A percentile compares a stretch with the other conserved stretches of the same genome.
phyloP scores from a whole-genome alignment of 768 basidiomycete species.

The Lactifluus pinguis region DNA sequence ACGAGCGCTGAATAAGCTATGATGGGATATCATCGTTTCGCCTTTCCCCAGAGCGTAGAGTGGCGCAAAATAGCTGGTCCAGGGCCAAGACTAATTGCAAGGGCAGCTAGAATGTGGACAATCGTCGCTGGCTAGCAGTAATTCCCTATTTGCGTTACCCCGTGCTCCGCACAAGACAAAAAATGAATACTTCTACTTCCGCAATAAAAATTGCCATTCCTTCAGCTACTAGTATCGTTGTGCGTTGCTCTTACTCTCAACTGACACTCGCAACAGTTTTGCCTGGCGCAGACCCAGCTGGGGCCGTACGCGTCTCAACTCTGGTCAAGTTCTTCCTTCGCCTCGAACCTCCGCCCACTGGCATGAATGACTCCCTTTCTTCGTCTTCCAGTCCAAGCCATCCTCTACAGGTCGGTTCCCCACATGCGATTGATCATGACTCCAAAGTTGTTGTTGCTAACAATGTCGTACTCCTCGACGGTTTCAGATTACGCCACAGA shows the following conservation, averaged over 20 bases:
- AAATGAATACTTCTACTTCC: constrained; percentile 33
- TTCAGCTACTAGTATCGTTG: constrained; percentile 40
- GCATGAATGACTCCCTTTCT: constrained; percentile 21
- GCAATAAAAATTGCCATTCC: constrained; percentile 46
- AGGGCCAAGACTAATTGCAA: too few species aligned
- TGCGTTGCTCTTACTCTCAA: constrained; percentile 32
- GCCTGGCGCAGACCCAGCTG: constrained; percentile 52
- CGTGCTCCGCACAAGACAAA: too few species aligned
- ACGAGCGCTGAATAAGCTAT: too few species aligned
- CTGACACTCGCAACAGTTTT: constrained; percentile 20
- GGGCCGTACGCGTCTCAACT: constrained; percentile 33
- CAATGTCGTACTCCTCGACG: constrained; percentile 32
- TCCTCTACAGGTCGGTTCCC: not conserved
- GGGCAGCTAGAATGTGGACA: too few species aligned
- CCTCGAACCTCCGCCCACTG: constrained; percentile 25
- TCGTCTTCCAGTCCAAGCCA: not conserved
- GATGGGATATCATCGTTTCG: too few species aligned
- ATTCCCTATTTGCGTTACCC: too few species aligned
- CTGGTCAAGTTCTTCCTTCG: constrained; percentile 40
- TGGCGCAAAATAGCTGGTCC: too few species aligned
- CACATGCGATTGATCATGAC: constrained; percentile 31
- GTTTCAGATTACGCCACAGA: constrained; percentile 19
- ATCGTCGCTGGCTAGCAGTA: too few species aligned
- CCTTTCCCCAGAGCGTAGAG: too few species aligned
- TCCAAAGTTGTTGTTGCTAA: constrained; percentile 32